These are phyloP conservation scores for Heliophila coronopifolia DNA, from an alignment of 441 rosid genomes.

Conservation along the genomic window DNA sequence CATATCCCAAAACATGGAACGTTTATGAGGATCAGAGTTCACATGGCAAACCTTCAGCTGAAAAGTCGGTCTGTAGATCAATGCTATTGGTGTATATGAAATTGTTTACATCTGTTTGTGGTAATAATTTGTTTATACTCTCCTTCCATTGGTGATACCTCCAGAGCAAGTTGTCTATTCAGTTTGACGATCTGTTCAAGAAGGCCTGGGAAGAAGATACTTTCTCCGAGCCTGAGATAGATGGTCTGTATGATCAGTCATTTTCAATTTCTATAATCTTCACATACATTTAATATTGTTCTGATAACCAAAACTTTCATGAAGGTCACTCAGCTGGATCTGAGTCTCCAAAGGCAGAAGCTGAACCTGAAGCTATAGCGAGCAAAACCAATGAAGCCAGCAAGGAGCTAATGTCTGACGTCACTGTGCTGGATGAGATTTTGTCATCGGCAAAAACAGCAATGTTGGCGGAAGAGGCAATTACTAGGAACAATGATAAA, in stretches of 20 bases:
- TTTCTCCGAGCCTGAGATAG: constrained; percentile 43
- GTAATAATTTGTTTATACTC: neutral
- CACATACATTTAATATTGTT: constrained; percentile 3
- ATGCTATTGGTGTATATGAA: constrained; percentile 3
- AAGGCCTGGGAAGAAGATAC: constrained; percentile 88
- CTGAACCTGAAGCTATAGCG: constrained; percentile 35
- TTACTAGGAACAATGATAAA: constrained; percentile 30
- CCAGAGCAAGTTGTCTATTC: constrained; percentile 78
- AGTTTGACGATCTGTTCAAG: constrained; percentile 83
- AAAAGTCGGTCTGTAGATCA: constrained; percentile 55
- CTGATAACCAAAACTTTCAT: constrained; percentile 18
- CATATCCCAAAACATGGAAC: constrained; percentile 63
- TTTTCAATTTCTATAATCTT: neutral
- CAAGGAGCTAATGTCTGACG: constrained; percentile 34
- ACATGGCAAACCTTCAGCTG: constrained; percentile 33
- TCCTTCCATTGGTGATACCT: constrained; percentile 21
- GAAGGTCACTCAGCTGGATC: constrained; percentile 43
- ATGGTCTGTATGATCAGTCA: constrained; percentile 44
- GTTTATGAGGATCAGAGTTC: constrained; percentile 58
- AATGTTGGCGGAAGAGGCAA: constrained; percentile 33
- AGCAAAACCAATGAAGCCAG: constrained; percentile 27
- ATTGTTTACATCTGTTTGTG: constrained; percentile 11
- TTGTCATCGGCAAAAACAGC: constrained; percentile 50
- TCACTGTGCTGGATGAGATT: constrained; percentile 71
- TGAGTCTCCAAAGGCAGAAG: constrained; percentile 41